A percentile compares a stretch with the other conserved stretches of the same genome.
Evolutionary conservation across 1,284 basidiomycete genomes (phyloP).

Genomic region (Ustilago hordei): DNA sequence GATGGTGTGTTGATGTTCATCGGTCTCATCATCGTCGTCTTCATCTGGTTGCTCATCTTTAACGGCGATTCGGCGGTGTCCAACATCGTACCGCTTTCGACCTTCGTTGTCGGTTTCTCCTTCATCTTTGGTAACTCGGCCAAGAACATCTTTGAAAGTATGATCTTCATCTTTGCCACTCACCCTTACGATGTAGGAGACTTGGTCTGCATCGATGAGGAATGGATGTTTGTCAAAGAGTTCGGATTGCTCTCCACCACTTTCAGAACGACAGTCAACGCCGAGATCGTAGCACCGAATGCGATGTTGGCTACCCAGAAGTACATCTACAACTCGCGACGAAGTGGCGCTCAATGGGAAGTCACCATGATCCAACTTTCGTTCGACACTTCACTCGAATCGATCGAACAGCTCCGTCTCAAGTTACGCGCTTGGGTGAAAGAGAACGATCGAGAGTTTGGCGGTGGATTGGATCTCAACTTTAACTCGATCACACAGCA

Average conservation of each 20-base stretch:
- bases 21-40: conserved; percentile 76
- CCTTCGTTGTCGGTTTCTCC: conserved; percentile 74
- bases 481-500: conserved; percentile 67
- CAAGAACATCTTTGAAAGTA: conserved; percentile 79
- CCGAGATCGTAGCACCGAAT: conserved; percentile 84
- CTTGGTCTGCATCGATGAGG: conserved; percentile 67
- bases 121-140: conserved; percentile 80
- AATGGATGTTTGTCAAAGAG: conserved; percentile 69
- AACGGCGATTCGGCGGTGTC: conserved; percentile 77
- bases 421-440: conserved; percentile 76
- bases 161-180: conserved; percentile 79
- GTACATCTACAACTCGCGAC: conserved; percentile 76
- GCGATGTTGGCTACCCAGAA: conserved; percentile 80
- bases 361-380: conserved; percentile 72
- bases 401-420: conserved; percentile 77
- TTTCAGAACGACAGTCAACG: conserved; percentile 81
- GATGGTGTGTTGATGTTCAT: conserved; percentile 74
- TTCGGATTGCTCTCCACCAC: conserved; percentile 84
- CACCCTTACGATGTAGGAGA: conserved; percentile 69
- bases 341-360: conserved; percentile 77
- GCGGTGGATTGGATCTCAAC: conserved; percentile 66
- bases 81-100: conserved; percentile 84
- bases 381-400: conserved; percentile 69
- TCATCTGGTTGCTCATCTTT: conserved; percentile 83
- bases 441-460: conserved; percentile 76